phyloP scores from a whole-genome alignment of 139 green algal species.

The Nannochloris sp. region DNA sequence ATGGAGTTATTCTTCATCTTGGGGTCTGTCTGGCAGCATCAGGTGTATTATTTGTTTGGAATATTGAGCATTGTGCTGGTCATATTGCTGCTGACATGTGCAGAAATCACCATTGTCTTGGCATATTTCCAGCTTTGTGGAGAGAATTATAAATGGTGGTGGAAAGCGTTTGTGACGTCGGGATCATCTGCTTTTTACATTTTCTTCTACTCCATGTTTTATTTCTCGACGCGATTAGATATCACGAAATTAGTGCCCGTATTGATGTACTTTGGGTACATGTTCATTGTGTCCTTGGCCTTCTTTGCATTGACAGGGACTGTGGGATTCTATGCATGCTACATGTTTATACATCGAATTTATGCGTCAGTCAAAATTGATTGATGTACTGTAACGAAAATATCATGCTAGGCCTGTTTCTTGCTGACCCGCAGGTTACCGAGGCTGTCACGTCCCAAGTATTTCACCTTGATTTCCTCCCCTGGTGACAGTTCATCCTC shows the following conservation, averaged over 20 bases:
- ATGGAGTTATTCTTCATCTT: constrained; percentile 99
- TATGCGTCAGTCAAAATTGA: constrained; percentile 95
- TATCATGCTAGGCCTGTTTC: constrained; percentile 30
- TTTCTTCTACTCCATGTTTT: constrained; percentile 92
- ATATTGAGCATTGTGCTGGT: constrained; percentile 95
- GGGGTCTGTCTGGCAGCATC: constrained; percentile 90
- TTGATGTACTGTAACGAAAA: constrained; percentile 24
- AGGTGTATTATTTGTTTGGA: constrained; percentile 96
- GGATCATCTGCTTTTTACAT: constrained; percentile 89
- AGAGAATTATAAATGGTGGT: constrained; percentile 97
- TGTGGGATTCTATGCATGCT: constrained; percentile 91
- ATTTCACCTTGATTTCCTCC: constrained; percentile 43
- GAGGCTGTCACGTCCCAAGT: constrained; percentile 30
- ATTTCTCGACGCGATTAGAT: constrained; percentile 96
- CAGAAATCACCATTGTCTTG: constrained; percentile 98
- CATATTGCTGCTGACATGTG: constrained; percentile 94
- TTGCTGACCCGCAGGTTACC: constrained; percentile 32
- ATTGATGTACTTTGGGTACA: constrained; percentile 78
- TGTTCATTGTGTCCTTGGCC: constrained; percentile 78
- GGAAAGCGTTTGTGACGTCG: constrained; percentile 87
- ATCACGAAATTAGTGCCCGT: constrained; percentile 81
- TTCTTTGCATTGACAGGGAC: constrained; percentile 79
- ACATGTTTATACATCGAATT: constrained; percentile 81
- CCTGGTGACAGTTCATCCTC: constrained; percentile 35
- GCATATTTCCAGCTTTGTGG: constrained; percentile 93